phyloP scores from a whole-genome alignment of 305 asterid species.

The Solanum hybrid region DNA sequence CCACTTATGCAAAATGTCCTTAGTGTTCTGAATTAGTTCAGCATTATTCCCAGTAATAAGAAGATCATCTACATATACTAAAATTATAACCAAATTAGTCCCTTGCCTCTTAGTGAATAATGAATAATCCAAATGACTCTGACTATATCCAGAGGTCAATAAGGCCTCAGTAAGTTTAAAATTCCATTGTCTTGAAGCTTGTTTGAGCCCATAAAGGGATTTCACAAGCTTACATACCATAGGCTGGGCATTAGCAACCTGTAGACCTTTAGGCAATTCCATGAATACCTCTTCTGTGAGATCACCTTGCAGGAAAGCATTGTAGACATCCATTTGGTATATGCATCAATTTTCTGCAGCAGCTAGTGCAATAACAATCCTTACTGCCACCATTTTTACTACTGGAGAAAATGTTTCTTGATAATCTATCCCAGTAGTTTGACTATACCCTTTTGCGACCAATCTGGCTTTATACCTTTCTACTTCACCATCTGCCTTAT shows the following conservation, averaged over 20 bases:
- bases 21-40: neutral
- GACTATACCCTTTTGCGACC: no score
- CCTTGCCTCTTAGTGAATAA: neutral
- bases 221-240: neutral
- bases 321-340: neutral
- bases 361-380: neutral
- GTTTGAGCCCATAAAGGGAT: neutral
- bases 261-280: neutral
- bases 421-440: neutral
- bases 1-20: neutral
- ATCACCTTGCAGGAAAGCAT: neutral
- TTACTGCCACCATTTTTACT: neutral
- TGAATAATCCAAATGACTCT: neutral
- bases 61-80: neutral
- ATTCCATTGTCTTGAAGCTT: neutral
- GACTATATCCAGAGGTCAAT: neutral
- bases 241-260: neutral
- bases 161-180: no score
- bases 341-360: neutral
- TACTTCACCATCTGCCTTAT: no score
- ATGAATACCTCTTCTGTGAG: neutral
- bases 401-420: neutral
- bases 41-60: neutral
- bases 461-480: no score
- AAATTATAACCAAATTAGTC: neutral